Evolutionary conservation across 2,329 filamentous ascomycete genomes (phyloP), one percentile per base, ranked within the genome.

Genomic region (Verticillium albo-atrum): DNA sequence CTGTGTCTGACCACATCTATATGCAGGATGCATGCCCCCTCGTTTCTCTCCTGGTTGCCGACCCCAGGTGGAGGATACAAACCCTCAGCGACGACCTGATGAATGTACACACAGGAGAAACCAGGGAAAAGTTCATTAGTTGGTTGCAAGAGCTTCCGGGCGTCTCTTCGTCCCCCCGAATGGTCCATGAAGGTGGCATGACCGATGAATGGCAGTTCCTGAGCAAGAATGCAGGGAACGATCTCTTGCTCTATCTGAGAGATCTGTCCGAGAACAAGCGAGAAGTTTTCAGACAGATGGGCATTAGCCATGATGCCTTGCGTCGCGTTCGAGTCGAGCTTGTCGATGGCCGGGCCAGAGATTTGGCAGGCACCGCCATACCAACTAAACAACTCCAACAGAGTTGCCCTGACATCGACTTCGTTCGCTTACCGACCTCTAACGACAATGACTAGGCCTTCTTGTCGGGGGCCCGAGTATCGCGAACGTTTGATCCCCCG

Each of bases 121-220:
- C 42, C 34, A 61, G 75, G 9, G 7, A 9, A 20, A 7, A 47
- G 7, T 56, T 56, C 25, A 27, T 42, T 15, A 20, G 25, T 37
- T 56, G 54, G 54, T 17, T 56, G 25, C 12, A n/a, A 4, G 34
- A 56, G 14, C 15, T 17, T 9, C 50, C 37, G 4, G 27, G 42
- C 3, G 42, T 57, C 3, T 15, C 56, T 3, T 30, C 23, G 9
- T 7, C 25, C 15, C 56, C 56, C 17, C 56, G 56, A 15, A 26
- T 57, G 4, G n/a, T 57, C 3, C 27, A n/a, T 9, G n/a, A 52
- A 1, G 42, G 42, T 17, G 6, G 6, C 6, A n/a, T 57, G 27
- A 52, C 56, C 9, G 5, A 17, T 3, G 56, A 57, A 10, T 57
- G 56, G 56, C 12, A 9, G 3, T 52, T 30, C 17, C 32, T 57